Evolutionary conservation across 495 filamentous ascomycete genomes (phyloP).

Genomic region (Terfezia claveryi): DNA sequence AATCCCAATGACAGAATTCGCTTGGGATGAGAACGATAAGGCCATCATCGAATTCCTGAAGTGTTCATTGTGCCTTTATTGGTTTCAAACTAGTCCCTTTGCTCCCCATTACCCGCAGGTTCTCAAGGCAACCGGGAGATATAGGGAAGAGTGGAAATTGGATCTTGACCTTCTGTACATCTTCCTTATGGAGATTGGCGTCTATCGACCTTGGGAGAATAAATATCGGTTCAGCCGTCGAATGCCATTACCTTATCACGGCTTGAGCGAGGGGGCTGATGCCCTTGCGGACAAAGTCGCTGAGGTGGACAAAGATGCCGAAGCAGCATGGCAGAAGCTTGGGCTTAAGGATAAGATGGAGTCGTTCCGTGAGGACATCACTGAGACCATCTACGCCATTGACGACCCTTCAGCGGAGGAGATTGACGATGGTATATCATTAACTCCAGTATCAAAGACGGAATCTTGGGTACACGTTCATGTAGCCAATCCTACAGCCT

Average conservation of each 20-base stretch:
- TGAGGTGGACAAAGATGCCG: constrained; percentile 17
- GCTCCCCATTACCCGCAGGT: constrained; percentile 46
- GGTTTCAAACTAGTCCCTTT: constrained; percentile 27
- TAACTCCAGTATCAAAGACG: constrained; percentile 37
- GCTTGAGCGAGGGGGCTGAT: constrained; percentile 21
- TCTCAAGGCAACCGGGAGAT: constrained; percentile 48
- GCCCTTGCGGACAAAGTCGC: constrained; percentile 19
- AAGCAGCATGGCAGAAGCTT: constrained; percentile 19
- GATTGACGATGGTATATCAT: constrained; percentile 74
- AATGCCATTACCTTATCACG: constrained; percentile 38
- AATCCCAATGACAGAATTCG: constrained; percentile 24
- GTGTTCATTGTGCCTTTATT: constrained; percentile 36
- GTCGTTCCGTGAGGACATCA: constrained; percentile 46
- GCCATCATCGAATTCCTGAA: constrained; percentile 49
- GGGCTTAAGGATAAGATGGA: constrained; percentile 31
- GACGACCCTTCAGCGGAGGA: constrained; percentile 50
- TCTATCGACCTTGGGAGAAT: constrained; percentile 63
- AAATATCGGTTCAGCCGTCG: constrained; percentile 36
- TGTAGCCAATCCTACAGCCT: constrained; percentile 84
- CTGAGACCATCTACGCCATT: constrained; percentile 52
- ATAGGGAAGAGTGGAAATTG: constrained; percentile 33
- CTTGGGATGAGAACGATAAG: constrained; percentile 27
- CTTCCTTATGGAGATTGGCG: constrained; percentile 72
- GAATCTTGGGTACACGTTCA: constrained; percentile 77
- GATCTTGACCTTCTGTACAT: constrained; percentile 35